Percentiles rank a stretch among this genome's conserved stretches.
Conservation (phyloP, 306 rosid species). For the Mucuna pruriens region DNA sequence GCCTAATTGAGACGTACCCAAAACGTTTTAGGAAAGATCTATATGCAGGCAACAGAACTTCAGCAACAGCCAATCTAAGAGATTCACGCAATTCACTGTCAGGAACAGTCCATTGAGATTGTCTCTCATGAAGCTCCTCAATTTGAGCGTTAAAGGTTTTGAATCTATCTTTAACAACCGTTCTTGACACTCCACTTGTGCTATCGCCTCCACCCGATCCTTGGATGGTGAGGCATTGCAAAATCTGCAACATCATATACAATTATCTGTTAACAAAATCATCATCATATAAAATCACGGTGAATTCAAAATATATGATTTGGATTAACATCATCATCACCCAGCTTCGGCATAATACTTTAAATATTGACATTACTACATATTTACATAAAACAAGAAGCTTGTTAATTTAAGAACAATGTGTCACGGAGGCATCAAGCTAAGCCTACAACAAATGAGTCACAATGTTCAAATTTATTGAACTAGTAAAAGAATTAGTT, state of each 20-base stretch:
- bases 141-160: slow-evolving; percentile 85
- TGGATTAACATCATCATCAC: slow-evolving; percentile 28
- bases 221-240: slow-evolving; percentile 91
- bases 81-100: slow-evolving; percentile 97
- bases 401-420: slow-evolving; percentile 6
- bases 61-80: slow-evolving; percentile 90
- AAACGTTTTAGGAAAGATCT: slow-evolving; percentile 88
- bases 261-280: neutral
- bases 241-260: slow-evolving; percentile 61
- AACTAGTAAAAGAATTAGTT: neutral
- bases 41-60: slow-evolving; percentile 94
- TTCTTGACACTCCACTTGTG: slow-evolving; percentile 72
- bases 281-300: neutral
- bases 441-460: neutral
- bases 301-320: neutral
- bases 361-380: neutral
- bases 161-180: slow-evolving; percentile 77
- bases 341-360: neutral
- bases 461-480: neutral
- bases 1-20: slow-evolving; percentile 53
- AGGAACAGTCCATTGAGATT: slow-evolving; percentile 97
- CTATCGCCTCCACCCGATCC: slow-evolving; percentile 63
- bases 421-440: slow-evolving; percentile 10
- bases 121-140: slow-evolving; percentile 91
- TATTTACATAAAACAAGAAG: slow-evolving; percentile 13